phyloP scores from a whole-genome alignment of 2,329 filamentous ascomycete genomes.

The Cordyceps cicadae region DNA sequence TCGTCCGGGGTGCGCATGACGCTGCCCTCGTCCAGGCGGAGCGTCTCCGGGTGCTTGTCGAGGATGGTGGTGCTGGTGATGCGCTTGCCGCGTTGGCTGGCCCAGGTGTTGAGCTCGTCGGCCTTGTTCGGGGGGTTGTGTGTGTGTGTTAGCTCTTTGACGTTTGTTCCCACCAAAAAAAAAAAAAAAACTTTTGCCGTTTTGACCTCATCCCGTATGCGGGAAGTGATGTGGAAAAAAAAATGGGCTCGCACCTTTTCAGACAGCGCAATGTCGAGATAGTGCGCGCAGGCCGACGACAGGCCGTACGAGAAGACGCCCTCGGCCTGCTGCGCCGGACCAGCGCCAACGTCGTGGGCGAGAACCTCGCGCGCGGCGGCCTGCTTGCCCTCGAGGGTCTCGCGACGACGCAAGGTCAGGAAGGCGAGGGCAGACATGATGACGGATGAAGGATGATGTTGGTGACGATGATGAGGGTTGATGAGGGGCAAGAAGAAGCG shows the following conservation, averaged over 20 bases:
- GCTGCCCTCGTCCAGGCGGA: not conserved
- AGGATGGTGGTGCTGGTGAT: slow-evolving; percentile 7
- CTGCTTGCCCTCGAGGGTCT: slow-evolving; percentile 7
- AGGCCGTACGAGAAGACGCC: not conserved
- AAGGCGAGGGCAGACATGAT: not conserved
- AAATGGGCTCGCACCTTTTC: not conserved
- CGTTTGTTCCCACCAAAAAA: too few relatives aligned
- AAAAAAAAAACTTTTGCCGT: too few relatives aligned
- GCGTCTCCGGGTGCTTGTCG: slow-evolving; percentile 6
- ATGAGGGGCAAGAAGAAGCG: not conserved
- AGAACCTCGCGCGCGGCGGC: slow-evolving; percentile 1
- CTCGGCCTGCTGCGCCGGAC: not conserved
- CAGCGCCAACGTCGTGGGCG: not conserved
- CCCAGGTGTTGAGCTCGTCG: not conserved
- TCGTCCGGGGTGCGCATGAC: not conserved
- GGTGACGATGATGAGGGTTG: not conserved
- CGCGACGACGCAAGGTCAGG: not conserved
- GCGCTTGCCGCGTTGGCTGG: not conserved
- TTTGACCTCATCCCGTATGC: too few relatives aligned
- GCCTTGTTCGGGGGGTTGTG: not conserved
- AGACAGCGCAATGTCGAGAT: slow-evolving; percentile 5
- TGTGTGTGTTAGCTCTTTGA: too few relatives aligned
- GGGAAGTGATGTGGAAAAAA: too few relatives aligned
- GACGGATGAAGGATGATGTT: not conserved
- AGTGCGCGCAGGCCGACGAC: not conserved